Evolutionary conservation across 2,329 filamentous ascomycete species (phyloP).

Genomic region (Monosporascus sp.): DNA sequence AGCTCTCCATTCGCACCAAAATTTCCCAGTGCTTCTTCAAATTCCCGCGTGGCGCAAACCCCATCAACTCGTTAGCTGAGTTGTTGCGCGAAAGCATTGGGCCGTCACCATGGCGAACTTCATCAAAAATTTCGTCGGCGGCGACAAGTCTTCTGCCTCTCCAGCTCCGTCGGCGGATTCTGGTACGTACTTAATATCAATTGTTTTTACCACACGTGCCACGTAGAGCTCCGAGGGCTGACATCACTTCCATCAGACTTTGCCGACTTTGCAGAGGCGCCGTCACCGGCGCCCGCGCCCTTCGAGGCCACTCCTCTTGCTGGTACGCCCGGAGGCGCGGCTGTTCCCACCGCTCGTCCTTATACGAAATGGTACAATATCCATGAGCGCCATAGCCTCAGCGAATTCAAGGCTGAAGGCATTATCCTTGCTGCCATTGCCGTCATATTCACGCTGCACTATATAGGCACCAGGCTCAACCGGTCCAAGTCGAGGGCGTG

Average conservation of each 20-base stretch:
- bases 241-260: conserved; percentile 58
- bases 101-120: conserved; percentile 48
- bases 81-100: conserved; percentile 9
- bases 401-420: conserved; percentile 85
- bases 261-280: conserved; percentile 81
- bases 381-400: conserved; percentile 79
- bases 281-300: conserved; percentile 56
- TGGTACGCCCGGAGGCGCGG: conserved; percentile 38
- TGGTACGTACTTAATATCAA: conserved; percentile 43
- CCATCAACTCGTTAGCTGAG: conserved; percentile 12
- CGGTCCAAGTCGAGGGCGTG: conserved; percentile 73
- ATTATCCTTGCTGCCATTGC: conserved; percentile 71
- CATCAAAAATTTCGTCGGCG: conserved; percentile 65
- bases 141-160: conserved; percentile 53
- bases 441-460: conserved; percentile 70
- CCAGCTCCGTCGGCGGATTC: conserved; percentile 51
- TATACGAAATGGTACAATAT: conserved; percentile 97
- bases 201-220: neutral
- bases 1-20: neutral
- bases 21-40: neutral
- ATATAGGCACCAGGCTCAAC: conserved; percentile 77
- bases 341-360: conserved; percentile 47
- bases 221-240: conserved; percentile 13
- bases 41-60: conserved; percentile 2
- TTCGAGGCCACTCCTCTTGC: conserved; percentile 40